These are phyloP conservation scores for Aspergillus fumigatus DNA, from an alignment of 2,329 filamentous ascomycete species.

Conservation along the genomic window DNA sequence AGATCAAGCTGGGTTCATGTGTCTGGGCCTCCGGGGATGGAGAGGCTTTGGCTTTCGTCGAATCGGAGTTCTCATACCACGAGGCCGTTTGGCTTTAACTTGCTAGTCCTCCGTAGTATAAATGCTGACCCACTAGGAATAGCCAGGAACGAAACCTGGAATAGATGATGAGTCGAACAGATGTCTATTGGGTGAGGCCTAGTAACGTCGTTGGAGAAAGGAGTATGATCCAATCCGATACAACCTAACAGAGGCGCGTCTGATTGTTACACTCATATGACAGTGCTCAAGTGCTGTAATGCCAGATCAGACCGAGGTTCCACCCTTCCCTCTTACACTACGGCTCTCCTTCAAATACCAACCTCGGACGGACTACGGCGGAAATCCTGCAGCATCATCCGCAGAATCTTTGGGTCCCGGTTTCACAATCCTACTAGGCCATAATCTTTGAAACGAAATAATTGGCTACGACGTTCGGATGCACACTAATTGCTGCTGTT, in stretches of 20 bases:
- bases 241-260: not conserved
- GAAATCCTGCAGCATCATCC: not conserved
- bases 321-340: not conserved
- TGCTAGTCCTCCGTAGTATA: not conserved
- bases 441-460: not conserved
- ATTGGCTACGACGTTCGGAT: not conserved
- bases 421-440: not conserved
- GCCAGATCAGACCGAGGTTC: not conserved
- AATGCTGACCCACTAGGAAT: not conserved
- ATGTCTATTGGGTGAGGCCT: not conserved
- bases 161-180: not conserved
- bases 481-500: not conserved
- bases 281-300: not conserved
- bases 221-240: not conserved
- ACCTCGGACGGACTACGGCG: not conserved
- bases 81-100: not conserved
- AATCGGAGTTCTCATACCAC: conserved; percentile 16
- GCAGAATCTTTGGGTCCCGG: not conserved
- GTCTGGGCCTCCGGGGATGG: conserved; percentile 18
- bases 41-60: conserved; percentile 5
- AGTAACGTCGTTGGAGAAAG: not conserved
- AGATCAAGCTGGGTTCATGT: conserved; percentile 11
- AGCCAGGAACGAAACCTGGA: not conserved
- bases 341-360: not conserved
- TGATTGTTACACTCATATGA: not conserved